Evolutionary conservation across 2,329 filamentous ascomycete species (phyloP).

Genomic region (Penicillium sp.): DNA sequence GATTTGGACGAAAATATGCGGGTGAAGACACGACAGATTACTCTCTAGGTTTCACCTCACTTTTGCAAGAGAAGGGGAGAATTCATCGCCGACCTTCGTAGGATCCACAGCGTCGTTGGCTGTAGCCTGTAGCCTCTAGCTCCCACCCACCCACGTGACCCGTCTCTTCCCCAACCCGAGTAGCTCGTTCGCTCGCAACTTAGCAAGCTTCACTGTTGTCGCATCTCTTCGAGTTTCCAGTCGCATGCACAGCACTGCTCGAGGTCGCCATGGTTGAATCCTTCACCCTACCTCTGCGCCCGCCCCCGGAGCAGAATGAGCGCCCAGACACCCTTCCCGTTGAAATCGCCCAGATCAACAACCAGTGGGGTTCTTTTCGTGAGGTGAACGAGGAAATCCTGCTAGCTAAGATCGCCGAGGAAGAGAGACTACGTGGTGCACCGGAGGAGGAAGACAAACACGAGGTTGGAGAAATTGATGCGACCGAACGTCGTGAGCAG

Average conservation of each 20-base stretch:
- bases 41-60: background rate
- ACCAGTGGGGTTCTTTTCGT: constrained; percentile 78
- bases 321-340: constrained; percentile 65
- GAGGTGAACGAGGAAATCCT: constrained; percentile 74
- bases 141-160: background rate
- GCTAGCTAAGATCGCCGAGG: constrained; percentile 63
- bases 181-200: background rate
- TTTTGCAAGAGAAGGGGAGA: background rate
- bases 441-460: constrained; percentile 41
- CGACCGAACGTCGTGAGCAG: constrained; percentile 42
- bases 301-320: constrained; percentile 50
- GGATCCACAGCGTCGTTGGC: background rate
- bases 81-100: background rate
- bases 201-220: background rate
- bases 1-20: background rate
- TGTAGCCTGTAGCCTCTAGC: background rate
- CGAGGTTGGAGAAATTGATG: constrained; percentile 34
- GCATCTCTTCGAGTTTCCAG: background rate
- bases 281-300: constrained; percentile 62
- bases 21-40: background rate
- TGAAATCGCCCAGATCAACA: constrained; percentile 77
- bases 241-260: background rate
- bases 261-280: constrained; percentile 38
- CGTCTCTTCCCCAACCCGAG: background rate
- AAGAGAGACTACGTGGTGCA: constrained; percentile 51